Conservation (phyloP, 305 asterid species). For the Fraxinus nigra region DNA sequence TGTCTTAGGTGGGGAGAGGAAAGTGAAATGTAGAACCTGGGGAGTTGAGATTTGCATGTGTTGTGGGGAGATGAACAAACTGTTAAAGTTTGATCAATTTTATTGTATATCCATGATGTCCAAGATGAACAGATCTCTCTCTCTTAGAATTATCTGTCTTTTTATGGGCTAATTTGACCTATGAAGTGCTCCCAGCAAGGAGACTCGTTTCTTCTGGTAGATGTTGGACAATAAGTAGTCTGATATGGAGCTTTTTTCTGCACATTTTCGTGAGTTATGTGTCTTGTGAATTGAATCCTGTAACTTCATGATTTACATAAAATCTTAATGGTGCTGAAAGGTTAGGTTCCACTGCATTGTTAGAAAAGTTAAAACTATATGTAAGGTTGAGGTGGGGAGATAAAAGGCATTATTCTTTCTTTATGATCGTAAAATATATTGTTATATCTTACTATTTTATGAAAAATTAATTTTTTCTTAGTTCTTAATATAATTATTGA, state of each 20-base stretch:
- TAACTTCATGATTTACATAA: not conserved
- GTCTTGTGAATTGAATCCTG: not conserved
- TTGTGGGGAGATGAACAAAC: not conserved
- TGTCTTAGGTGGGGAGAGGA: not conserved
- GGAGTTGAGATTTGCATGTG: constrained; percentile 1
- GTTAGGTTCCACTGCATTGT: constrained; percentile 1
- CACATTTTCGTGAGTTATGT: not conserved
- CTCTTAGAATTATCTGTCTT: not conserved
- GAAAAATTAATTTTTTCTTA: not conserved
- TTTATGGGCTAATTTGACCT: not conserved
- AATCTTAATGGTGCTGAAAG: not conserved
- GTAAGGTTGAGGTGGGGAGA: not conserved
- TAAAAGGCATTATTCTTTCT: not conserved
- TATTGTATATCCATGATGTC: not conserved
- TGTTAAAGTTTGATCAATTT: not conserved
- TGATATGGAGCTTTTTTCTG: not conserved
- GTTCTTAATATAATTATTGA: not conserved
- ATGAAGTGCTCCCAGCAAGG: not conserved
- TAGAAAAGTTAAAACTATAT: not conserved
- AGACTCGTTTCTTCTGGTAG: not conserved
- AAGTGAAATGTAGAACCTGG: constrained; percentile 3
- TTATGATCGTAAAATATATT: not conserved
- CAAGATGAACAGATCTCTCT: not conserved
- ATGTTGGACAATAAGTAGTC: not conserved
- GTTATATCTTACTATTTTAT: not conserved